Percentiles rank a stretch among this genome's conserved stretches.
These are phyloP conservation scores for Erysimum pusillum DNA, from an alignment of 441 rosid species.

Conservation along the genomic window DNA sequence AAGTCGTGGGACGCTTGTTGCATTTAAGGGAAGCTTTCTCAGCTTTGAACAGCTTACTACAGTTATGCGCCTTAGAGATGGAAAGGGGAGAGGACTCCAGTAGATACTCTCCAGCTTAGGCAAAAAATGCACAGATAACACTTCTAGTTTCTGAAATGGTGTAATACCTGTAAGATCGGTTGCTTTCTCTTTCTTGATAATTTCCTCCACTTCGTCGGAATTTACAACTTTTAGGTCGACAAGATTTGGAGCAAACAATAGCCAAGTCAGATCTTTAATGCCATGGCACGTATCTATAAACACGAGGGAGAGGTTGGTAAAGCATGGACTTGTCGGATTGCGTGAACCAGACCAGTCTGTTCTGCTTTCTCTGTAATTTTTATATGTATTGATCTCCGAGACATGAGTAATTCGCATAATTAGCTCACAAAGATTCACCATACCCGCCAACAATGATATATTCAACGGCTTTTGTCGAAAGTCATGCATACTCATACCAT, in stretches of 20 bases:
- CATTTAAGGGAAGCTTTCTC: slow-evolving; percentile 39
- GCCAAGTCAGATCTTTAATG: slow-evolving; percentile 45
- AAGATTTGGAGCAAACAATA: slow-evolving; percentile 41
- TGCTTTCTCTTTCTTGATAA: slow-evolving; percentile 21
- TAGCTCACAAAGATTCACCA: not conserved
- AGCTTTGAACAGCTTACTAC: not conserved
- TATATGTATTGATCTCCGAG: not conserved
- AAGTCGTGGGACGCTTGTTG: slow-evolving; percentile 4
- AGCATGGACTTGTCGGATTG: not conserved
- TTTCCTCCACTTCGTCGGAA: not conserved
- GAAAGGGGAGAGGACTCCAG: slow-evolving; percentile 30
- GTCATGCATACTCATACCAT: rapidly evolving
- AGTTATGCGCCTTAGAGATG: not conserved
- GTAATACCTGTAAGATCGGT: not conserved
- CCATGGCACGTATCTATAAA: rapidly evolving
- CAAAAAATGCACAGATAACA: rapidly evolving
- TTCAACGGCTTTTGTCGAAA: not conserved
- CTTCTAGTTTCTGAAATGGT: slow-evolving; percentile 44
- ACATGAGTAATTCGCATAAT: rapidly evolving
- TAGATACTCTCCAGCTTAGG: slow-evolving; percentile 17
- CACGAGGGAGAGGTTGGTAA: not conserved
- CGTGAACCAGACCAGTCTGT: not conserved
- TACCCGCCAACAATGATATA: not conserved
- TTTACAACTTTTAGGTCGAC: not conserved
- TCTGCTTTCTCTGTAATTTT: not conserved